Conservation (phyloP, 805 yeast species). For the Zygosaccharomyces bisporus region DNA sequence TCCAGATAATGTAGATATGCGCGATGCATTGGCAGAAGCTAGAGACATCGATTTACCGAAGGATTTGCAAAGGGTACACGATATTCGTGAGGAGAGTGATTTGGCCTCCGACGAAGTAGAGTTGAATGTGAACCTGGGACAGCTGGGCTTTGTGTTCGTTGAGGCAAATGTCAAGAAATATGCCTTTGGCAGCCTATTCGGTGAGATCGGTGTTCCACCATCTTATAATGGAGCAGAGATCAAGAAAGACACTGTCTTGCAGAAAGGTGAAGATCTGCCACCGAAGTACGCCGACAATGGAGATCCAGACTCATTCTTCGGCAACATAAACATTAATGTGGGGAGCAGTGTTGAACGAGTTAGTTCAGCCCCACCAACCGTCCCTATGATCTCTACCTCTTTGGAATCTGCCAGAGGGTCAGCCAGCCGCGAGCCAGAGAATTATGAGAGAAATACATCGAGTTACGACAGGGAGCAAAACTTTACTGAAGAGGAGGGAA, state of each 20-base stretch:
- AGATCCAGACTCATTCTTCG: conserved; percentile 43
- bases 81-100: conserved; percentile 18
- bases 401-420: neutral
- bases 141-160: conserved; percentile 71
- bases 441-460: conserved; percentile 37
- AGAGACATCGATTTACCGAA: conserved; percentile 23
- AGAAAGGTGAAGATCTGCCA: conserved; percentile 69
- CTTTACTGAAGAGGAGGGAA: conserved; percentile 16
- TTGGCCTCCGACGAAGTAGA: conserved; percentile 33
- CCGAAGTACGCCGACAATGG: conserved; percentile 61
- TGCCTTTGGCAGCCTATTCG: conserved; percentile 56
- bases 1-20: conserved; percentile 32
- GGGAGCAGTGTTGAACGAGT: conserved; percentile 8
- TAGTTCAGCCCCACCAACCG: neutral
- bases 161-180: conserved; percentile 83
- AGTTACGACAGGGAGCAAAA: conserved; percentile 34
- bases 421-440: conserved; percentile 3
- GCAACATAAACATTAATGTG: conserved; percentile 15
- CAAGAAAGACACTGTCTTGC: conserved; percentile 52
- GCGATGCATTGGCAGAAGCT: conserved; percentile 27
- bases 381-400: neutral
- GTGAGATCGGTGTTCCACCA: conserved; percentile 46
- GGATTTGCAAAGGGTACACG: conserved; percentile 26
- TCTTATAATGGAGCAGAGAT: conserved; percentile 41
- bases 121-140: conserved; percentile 70